Evolutionary conservation across 2,329 filamentous ascomycete species (phyloP), one percentile per base, ranked within the genome.

Genomic region (Sporothrix globosa): DNA sequence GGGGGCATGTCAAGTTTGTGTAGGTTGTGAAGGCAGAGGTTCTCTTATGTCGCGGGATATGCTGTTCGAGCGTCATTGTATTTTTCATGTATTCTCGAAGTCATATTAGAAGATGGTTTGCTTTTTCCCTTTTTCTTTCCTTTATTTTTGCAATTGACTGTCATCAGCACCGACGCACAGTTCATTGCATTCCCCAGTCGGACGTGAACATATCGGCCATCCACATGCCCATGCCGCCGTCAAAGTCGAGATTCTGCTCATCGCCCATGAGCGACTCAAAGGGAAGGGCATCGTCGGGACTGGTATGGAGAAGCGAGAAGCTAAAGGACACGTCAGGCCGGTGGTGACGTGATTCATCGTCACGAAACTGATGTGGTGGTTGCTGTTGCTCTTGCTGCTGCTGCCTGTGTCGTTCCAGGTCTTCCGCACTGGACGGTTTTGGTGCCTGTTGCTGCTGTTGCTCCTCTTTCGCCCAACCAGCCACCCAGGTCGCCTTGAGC

Each of bases 1-100:
- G 76, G 2, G 73, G 73, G 1, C 71, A 72, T 68, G 73, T 74
- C 19, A 71, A 70, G n/a, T 74, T 74, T 72, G 71, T 74, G 10
- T 74, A 34, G 70, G 5, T 10, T 7, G 30, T 13, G 27, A 48
- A 4, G 17, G 19, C 0, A 34, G 56, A 4, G 27, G 44, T 41
- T 48, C 1, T 58, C 5, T 50, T 17, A 17, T 14, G 10, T 46
- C 10, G 27, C 41, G n/a, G 21, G 52, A n/a, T 67, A 61, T 54
- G 19, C 2, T 7, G 7, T 53, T 27, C 21, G 6, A 5, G 34
- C 13, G 7, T 30, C 52, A 13, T 30, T n/a, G 4, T 54, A 2
- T 14, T 56, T 10, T 30, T 11, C 4, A 4, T 66, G 7, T 34
- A 34, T 10, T 39, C 21, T 66, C 52, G 46, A 66, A 11, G 24